phyloP scores from a whole-genome alignment of 495 filamentous ascomycete species.

The Xylaria longipes region DNA sequence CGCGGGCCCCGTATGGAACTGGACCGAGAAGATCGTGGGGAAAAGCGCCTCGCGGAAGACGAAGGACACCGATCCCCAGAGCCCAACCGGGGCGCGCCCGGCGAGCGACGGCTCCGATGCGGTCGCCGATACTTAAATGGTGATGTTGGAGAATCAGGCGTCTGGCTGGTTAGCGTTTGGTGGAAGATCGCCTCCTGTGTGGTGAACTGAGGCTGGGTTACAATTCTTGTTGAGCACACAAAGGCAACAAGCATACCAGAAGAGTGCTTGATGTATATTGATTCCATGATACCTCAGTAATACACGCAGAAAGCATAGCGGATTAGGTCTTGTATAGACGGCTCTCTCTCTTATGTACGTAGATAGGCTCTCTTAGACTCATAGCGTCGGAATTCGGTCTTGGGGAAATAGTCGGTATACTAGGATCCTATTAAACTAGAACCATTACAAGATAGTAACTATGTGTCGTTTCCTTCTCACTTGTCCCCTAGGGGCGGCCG shows the following conservation, averaged over 20 bases:
- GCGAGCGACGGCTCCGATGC: not conserved
- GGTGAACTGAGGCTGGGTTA: too few species aligned
- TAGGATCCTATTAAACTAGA: conserved; percentile 1
- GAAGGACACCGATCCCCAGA: conserved; percentile 20
- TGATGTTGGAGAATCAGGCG: not conserved
- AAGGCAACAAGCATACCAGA: not conserved
- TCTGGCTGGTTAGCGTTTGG: not conserved
- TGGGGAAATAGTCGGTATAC: not conserved
- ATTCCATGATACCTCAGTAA: conserved; percentile 4
- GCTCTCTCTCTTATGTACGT: not conserved
- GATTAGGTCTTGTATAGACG: conserved; percentile 13
- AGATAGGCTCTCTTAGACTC: not conserved
- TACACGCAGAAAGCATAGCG: conserved; percentile 6
- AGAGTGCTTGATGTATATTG: not conserved
- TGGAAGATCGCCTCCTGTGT: not conserved
- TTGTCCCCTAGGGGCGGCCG: not conserved
- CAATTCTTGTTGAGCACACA: not conserved
- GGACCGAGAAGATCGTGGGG: conserved; percentile 64
- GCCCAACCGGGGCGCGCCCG: not conserved
- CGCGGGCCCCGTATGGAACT: conserved; percentile 54
- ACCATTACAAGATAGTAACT: not conserved
- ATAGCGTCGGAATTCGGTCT: conserved; percentile 1
- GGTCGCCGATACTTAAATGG: not conserved
- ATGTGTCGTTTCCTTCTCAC: not conserved
- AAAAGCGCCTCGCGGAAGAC: conserved; percentile 44